Base-by-base conservation (phyloP, 2,329 filamentous ascomycete genomes). In the Cyphellophora attinorum region DNA sequence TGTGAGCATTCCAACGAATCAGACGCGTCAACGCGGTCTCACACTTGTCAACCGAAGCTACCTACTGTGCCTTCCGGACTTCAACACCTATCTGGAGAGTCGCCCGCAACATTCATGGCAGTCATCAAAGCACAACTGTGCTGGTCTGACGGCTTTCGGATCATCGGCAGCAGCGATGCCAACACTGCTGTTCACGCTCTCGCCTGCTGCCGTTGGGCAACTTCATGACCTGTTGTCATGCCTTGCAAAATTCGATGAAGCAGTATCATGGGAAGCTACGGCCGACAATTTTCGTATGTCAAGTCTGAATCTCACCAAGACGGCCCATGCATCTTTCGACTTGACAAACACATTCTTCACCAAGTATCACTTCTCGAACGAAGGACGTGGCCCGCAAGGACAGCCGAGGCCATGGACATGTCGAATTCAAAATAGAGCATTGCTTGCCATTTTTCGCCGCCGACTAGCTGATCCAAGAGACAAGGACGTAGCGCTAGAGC, bases 391-490 rank as follows among this genome's bases (percentile, higher is more conserved):
- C 14, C 4, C 39, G 3, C 15, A 33, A 3, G 28, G 41, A 8
- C 8, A 19, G 30, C 40, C 40, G 13, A 45, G 39, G 31, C 34
- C 40, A 19, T 49, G 47, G 47, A 34, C 42, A 1, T 49, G 47
- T 19, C 48, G 42, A 28, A 16, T 49, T 19, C 45, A 48, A 29
- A 49, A 46, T 35, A 39, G 45, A 28, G 47, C 66, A 6, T 57
- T 80, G 4, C 61, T 78, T 3, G 77, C 75, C 2, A 73, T 78
- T 4, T 80, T 80, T 60, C 76, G 75, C 48, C 67, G 70, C 3
- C 66, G 72, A 39, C 54, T 67, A 5, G 59, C 58, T 33, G 74
- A 79, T 44, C 56, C 60, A 1, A 60, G 67, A 41, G 70, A 74
- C 15, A 68, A 70, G 47, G 74, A 79, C 34, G 72, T 69, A 0